Percentiles rank a stretch among this genome's conserved stretches.
Conservation (phyloP, 2,329 filamentous ascomycete species). For the Fusarium sp. region DNA sequence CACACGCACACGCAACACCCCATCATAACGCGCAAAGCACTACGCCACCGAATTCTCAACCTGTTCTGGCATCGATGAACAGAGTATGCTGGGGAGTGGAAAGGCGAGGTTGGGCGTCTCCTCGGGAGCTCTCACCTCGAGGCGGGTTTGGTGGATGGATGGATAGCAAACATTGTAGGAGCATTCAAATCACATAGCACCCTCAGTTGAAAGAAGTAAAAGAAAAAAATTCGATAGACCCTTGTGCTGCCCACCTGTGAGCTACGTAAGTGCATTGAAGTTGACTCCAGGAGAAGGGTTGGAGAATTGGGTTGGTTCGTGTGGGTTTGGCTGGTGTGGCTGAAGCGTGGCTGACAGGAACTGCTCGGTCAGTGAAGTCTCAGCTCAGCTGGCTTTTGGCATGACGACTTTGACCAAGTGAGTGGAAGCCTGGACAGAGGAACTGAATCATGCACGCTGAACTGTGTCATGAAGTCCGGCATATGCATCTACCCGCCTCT, state of each 20-base stretch:
- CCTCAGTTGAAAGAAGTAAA: conserved; percentile 39
- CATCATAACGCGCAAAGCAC: conserved; percentile 29
- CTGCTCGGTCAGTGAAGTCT: neutral
- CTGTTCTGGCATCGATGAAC: conserved; percentile 36
- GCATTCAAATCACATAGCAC: conserved; percentile 44
- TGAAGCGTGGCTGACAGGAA: conserved; percentile 25
- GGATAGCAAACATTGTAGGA: conserved; percentile 43
- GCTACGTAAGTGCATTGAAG: neutral
- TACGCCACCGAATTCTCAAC: conserved; percentile 28
- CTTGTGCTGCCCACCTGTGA: neutral
- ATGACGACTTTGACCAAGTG: neutral
- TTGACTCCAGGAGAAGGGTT: neutral
- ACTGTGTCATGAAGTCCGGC: neutral
- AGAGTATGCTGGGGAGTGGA: conserved; percentile 38
- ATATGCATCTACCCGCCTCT: neutral
- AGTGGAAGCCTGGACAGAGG: neutral
- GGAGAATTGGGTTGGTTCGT: neutral
- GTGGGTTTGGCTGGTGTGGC: conserved; percentile 22
- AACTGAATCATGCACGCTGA: neutral
- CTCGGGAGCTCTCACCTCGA: conserved; percentile 16
- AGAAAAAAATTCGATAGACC: conserved; percentile 44
- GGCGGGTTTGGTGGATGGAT: conserved; percentile 42
- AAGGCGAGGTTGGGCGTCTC: conserved; percentile 31
- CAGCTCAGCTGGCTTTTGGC: neutral
- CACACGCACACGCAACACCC: conserved; percentile 30